Base-by-base conservation (phyloP, 2,329 filamentous ascomycete species). In the Ceratocystis papillata region DNA sequence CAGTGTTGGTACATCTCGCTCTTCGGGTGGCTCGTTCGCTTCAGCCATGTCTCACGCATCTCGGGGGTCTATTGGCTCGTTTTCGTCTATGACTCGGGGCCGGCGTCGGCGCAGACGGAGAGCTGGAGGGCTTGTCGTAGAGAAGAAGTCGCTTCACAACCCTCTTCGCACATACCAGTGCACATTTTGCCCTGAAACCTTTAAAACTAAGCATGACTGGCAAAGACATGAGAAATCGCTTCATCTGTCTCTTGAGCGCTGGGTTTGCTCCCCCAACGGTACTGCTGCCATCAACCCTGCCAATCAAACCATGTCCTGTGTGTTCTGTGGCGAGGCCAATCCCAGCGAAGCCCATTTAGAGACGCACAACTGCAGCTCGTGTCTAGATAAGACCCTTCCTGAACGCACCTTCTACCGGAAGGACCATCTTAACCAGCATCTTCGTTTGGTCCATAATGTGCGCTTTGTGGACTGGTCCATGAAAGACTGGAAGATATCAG, bases 201-300 rank as follows among this genome's bases (percentile, higher is more conserved):
- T 87, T 74, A 78, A 83, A 69, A 86, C 84, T 2, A 87, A 87
- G 72, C 83, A 87, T 70, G 84, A 87, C 73, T 87, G 84, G 84
- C 83, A 86, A 71, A 78, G 87, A 67, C 87, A 89, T 72, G 87
- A 90, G 71, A 87, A 87, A 70, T 85, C 84, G 63, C 77, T 85
- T 69, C 87, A 82, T 72, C 75, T 83, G 70, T 89, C 83, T 5
- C 81, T 87, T 0, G 84, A 83, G 75, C 79, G 79, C 66, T 89
- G 81, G 87, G 82, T 85, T 68, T 89, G 81, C 71, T 80, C 80
- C 3, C 83, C 83, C 57, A 79, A 83, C 57, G 83, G 84, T 0
- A 76, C 82, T 17, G 78, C 75, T 5, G 79, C 80, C 3, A 73
- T 85, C 45, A 82, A 86, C 66, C 79, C 83, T 1, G 80, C 84